phyloP scores from a whole-genome alignment of 352 stramenopile species.

The Blastocystis sp. region DNA sequence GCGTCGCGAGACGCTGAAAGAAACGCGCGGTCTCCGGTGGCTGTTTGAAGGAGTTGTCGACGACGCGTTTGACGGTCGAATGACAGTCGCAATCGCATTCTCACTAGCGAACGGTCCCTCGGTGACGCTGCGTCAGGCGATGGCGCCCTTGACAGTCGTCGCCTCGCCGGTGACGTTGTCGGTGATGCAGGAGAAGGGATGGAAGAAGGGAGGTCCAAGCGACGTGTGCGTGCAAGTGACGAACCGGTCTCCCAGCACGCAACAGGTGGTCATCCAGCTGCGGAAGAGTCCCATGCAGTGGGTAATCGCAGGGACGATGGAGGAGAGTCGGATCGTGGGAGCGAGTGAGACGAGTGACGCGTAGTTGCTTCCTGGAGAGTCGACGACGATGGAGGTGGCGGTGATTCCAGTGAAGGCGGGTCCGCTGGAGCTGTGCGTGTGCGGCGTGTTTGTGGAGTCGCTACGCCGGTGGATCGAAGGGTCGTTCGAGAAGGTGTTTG shows the following conservation, averaged over 20 bases:
- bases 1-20: too few species aligned
- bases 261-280: neutral
- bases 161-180: neutral
- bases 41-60: too few species aligned
- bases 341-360: neutral
- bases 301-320: neutral
- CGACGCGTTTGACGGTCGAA: too few species aligned
- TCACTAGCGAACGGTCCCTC: neutral
- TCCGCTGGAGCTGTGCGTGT: neutral
- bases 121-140: neutral
- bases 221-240: neutral
- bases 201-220: neutral
- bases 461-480: neutral
- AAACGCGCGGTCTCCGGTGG: too few species aligned
- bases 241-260: neutral
- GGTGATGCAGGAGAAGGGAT: neutral
- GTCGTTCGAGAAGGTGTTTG: neutral
- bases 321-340: neutral
- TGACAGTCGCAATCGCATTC: too few species aligned
- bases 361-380: constrained; percentile 14
- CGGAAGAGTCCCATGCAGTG: neutral
- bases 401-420: neutral
- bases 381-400: neutral
- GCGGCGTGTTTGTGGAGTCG: neutral
- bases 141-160: neutral